phyloP scores from a whole-genome alignment of 495 filamentous ascomycete genomes.

The Hypoxylon fragiforme region DNA sequence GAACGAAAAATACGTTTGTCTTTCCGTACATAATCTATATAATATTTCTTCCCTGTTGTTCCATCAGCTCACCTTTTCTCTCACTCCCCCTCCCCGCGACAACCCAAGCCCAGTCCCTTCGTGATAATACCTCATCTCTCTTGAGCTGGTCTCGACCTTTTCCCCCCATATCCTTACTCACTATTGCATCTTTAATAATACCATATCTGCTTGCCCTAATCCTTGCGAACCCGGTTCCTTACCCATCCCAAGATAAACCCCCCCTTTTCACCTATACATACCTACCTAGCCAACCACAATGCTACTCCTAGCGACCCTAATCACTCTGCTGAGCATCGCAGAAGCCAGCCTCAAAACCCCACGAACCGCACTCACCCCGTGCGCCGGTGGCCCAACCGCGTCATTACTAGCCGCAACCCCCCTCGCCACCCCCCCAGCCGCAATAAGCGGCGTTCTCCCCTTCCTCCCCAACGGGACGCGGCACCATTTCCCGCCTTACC shows the following conservation, averaged over 20 bases:
- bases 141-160: constrained; percentile 20
- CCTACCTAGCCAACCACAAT: constrained; percentile 6
- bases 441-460: not conserved
- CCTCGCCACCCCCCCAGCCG: not conserved
- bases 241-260: not conserved
- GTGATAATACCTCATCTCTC: not conserved
- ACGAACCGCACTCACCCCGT: constrained; percentile 16
- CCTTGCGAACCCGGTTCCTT: not conserved
- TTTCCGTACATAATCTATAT: too few relatives aligned
- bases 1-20: too few relatives aligned
- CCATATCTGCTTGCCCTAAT: not conserved
- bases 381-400: constrained; percentile 1
- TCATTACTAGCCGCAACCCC: constrained; percentile 6
- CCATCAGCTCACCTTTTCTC: too few relatives aligned
- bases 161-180: constrained; percentile 6
- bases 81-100: constrained; percentile 3
- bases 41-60: too few relatives aligned
- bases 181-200: not conserved
- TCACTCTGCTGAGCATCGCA: constrained; percentile 15
- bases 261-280: too few relatives aligned
- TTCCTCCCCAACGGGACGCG: not conserved
- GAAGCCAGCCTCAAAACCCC: constrained; percentile 28
- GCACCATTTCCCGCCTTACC: not conserved
- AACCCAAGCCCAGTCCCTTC: too few relatives aligned
- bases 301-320: constrained; percentile 15